A percentile compares a stretch with the other conserved stretches of the same genome.
Conservation (phyloP, 441 rosid species). For the Codiaeum variegatum region DNA sequence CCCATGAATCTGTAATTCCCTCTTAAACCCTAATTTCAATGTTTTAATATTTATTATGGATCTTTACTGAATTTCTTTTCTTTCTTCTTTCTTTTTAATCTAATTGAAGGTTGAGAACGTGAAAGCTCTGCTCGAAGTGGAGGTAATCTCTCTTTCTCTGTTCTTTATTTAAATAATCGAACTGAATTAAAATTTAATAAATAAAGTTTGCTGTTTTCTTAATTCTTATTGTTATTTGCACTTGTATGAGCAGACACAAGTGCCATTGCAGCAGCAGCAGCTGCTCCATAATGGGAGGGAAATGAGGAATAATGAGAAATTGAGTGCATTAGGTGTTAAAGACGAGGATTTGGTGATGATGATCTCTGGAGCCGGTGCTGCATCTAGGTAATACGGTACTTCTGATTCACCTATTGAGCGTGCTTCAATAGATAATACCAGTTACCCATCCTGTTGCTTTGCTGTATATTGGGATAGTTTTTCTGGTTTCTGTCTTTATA, state of each 20-base stretch:
- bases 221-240: background rate
- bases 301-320: conserved; percentile 65
- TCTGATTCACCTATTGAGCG: background rate
- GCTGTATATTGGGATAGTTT: background rate
- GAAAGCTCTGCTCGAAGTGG: conserved; percentile 92
- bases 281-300: conserved; percentile 80
- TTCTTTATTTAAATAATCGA: background rate
- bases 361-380: conserved; percentile 43
- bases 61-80: background rate
- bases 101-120: conserved; percentile 77
- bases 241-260: conserved; percentile 56
- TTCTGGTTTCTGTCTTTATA: background rate
- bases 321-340: conserved; percentile 80
- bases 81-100: conserved; percentile 6
- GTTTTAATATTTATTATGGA: background rate
- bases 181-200: background rate
- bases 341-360: conserved; percentile 91
- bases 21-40: conserved; percentile 27
- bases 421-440: background rate
- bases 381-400: conserved; percentile 34
- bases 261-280: conserved; percentile 84
- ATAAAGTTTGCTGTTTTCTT: background rate
- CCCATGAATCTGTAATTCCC: conserved; percentile 66
- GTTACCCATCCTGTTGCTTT: background rate
- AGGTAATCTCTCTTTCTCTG: conserved; percentile 41